These are phyloP conservation scores for Bodo saltans DNA, from an alignment of 78 protist species.

Conservation along the genomic window DNA sequence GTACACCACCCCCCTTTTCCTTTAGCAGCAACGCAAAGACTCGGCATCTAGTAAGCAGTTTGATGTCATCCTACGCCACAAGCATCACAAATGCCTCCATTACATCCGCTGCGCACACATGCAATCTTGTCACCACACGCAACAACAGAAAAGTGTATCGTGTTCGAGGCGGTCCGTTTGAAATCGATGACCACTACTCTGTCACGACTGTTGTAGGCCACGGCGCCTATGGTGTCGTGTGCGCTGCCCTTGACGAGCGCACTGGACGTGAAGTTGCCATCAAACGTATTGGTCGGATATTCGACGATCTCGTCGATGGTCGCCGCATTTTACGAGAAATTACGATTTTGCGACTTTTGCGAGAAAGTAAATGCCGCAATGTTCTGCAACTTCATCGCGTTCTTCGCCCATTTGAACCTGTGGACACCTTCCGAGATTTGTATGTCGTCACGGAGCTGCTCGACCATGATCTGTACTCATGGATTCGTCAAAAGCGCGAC, in stretches of 20 bases:
- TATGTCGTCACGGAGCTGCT: slow-evolving; percentile 87
- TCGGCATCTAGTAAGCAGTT: too few relatives aligned
- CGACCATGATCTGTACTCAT: slow-evolving; percentile 91
- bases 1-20: too few relatives aligned
- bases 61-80: too few relatives aligned
- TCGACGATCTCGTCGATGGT: slow-evolving; percentile 75
- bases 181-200: neutral
- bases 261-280: slow-evolving; percentile 72
- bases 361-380: neutral
- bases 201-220: slow-evolving; percentile 47
- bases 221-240: slow-evolving; percentile 81
- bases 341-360: neutral
- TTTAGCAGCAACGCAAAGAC: too few relatives aligned
- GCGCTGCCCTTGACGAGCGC: slow-evolving; percentile 13
- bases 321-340: slow-evolving; percentile 82
- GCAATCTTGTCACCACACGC: too few relatives aligned
- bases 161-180: neutral
- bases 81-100: too few relatives aligned
- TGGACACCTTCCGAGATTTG: slow-evolving; percentile 6
- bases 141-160: neutral
- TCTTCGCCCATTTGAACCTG: neutral
- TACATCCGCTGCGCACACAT: too few relatives aligned
- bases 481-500: slow-evolving; percentile 76
- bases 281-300: slow-evolving; percentile 83
- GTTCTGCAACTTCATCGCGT: neutral